Evolutionary conservation across 2,329 filamentous ascomycete species (phyloP), one percentile per base, ranked within the genome.

Genomic region (Colletotrichum aenigma): DNA sequence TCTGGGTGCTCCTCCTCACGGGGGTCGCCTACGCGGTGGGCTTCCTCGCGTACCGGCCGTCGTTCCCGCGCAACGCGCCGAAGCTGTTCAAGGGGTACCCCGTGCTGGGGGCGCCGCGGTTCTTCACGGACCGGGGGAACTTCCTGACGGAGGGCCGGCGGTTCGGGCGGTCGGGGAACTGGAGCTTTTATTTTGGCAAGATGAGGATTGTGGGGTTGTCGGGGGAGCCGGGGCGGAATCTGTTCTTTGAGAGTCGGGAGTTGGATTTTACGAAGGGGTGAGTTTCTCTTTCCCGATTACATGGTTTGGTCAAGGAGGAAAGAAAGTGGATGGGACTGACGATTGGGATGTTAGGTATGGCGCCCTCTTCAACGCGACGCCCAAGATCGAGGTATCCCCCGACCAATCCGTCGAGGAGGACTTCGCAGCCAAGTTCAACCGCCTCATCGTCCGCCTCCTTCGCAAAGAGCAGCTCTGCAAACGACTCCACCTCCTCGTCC

Each of bases 131-230:
- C 18, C 83, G 88, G 68, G 85, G 83, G 80, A 84, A 87, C 30
- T 90, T 89, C 78, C 85, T 86, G 69, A 78, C 78, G 21, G 72
- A 83, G n/a, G 82, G 83, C 12, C 77, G 78, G 8, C 77, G 76
- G 16, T 76, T 81, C 9, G 83, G 83, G 1, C 67, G 77, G 7
- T 85, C 83, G 2, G 87, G 87, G 30, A 87, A 87, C 65, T 90
- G 89, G 77, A 86, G 84, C 67, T 90, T 89, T 78, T 86, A 86
- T 76, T 85, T 87, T 4, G 89, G 89, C 0, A 79, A 83, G 7
- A 82, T 87, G 71, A 83, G 82, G 4, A 84, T 90, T 15, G 81
- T 91, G 10, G 87, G 83, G 3, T 64, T 90, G 13, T 84, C 83
- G 6, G 88, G 89, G 3, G 81, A 84, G 5, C 82, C 84, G 13